Conservation (phyloP, 495 filamentous ascomycete species). For the Xylaria longipes region DNA sequence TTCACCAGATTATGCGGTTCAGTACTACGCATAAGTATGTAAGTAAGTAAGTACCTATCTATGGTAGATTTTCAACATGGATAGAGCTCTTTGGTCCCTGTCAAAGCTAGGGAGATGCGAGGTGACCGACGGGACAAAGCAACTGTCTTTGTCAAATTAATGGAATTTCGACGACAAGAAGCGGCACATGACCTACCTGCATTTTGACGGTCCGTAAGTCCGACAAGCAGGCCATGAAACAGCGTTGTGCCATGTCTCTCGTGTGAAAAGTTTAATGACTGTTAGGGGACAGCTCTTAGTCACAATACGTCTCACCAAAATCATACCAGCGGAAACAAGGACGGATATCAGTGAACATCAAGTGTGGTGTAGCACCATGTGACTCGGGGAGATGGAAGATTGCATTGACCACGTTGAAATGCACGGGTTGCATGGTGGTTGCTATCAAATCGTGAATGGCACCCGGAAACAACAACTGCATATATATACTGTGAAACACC, state of each 20-base stretch:
- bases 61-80: too few relatives aligned
- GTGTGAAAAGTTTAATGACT: background rate
- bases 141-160: background rate
- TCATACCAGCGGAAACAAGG: background rate
- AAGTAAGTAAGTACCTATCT: too few relatives aligned
- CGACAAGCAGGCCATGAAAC: background rate
- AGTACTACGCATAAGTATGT: too few relatives aligned
- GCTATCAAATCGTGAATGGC: background rate
- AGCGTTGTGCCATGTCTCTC: background rate
- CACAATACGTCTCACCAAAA: background rate
- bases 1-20: too few relatives aligned
- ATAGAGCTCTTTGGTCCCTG: too few relatives aligned
- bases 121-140: background rate
- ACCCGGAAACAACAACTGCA: background rate
- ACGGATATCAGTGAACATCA: background rate
- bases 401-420: background rate
- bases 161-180: background rate
- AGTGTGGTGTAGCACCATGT: background rate
- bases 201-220: background rate
- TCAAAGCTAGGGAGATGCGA: too few relatives aligned
- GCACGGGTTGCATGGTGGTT: background rate
- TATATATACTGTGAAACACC: conserved; percentile 1
- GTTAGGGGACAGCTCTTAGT: background rate
- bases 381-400: background rate
- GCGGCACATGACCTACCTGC: background rate